These are phyloP conservation scores for Steccherinum ochraceum DNA, from an alignment of 768 basidiomycete genomes.

Conservation along the genomic window DNA sequence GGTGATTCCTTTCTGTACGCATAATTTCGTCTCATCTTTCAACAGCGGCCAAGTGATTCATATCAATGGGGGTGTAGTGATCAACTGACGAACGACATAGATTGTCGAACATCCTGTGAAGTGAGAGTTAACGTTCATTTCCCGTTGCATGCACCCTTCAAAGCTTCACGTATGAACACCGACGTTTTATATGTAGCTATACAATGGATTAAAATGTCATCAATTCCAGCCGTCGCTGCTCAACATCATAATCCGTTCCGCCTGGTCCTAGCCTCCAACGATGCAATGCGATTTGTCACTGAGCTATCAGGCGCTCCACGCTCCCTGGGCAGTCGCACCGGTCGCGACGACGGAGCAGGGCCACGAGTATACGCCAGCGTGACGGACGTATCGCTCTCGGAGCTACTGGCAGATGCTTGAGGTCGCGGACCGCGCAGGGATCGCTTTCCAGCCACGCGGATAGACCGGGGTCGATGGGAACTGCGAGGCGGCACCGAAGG, in stretches of 20 bases:
- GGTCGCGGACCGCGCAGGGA: not conserved
- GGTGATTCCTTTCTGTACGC: not conserved
- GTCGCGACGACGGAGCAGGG: not conserved
- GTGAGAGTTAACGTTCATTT: too few relatives aligned
- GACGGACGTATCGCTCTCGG: not conserved
- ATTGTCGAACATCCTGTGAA: too few relatives aligned
- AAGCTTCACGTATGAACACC: too few relatives aligned
- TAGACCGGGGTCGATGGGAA: not conserved
- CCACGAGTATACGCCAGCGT: not conserved
- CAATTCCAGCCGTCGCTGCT: too few relatives aligned
- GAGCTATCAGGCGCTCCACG: not conserved
- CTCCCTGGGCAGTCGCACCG: not conserved
- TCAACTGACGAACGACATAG: slow-evolving; percentile 17
- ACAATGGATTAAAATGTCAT: too few relatives aligned
- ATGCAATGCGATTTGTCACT: not conserved
- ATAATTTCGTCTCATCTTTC: not conserved
- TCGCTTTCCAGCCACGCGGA: not conserved
- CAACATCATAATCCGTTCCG: too few relatives aligned
- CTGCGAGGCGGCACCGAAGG: not conserved
- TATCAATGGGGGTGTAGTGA: slow-evolving; percentile 24
- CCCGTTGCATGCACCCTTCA: too few relatives aligned
- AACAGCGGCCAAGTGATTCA: slow-evolving; percentile 24
- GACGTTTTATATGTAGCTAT: too few relatives aligned
- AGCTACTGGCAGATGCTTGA: too few relatives aligned
- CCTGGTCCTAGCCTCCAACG: not conserved